Evolutionary conservation across 192 early-diverging fungal genomes (phyloP), one percentile per base, ranked within the genome.

Genomic region (Lunasporangiospora selenospora): DNA sequence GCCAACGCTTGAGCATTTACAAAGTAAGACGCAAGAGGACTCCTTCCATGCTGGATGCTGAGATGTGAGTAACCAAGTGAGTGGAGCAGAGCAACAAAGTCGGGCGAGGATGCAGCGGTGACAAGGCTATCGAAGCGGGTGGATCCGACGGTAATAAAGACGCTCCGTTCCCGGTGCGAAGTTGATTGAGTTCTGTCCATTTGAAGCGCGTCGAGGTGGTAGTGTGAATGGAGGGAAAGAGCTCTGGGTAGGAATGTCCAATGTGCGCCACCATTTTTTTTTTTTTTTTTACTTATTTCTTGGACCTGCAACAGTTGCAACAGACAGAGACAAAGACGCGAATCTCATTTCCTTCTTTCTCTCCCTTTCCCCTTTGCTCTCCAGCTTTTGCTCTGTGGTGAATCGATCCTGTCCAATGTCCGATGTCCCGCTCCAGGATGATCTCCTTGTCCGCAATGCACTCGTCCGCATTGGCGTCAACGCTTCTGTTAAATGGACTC

Each of bases 91-190:
- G 63, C 62, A 34, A 92, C 65, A 33, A 92, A 83, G 15, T 63
- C 34, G 5, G 40, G 26, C 18, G 80, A 77, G 24, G 78, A 66
- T 3, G 85, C 76, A 2, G 75, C 65, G 10, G 58, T 32, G 36
- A 96, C 66, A 9, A 98, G 83, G 9, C 81, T 79, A 58, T 95
- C 91, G 59, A 98, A 98, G 0, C 88, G 88, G 2, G 94, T 96
- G 16, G 93, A 91, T n/a, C 96, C 96, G 12, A 98, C 94, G 0
- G 94, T 96, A 26, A 95, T 87, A 61, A 95, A 93, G 4, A 89
- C 81, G 13, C 41, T 56, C n/a, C n/a, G n/a, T n/a, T n/a, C n/a
- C n/a, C n/a, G n/a, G n/a, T n/a, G n/a, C n/a, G n/a, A n/a, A n/a
- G n/a, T n/a, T n/a, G n/a, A n/a, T n/a, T n/a, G n/a, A n/a, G n/a